Percentiles rank a stretch among this genome's conserved stretches.
Conservation (phyloP, 2,329 filamentous ascomycete genomes). For the Botryosphaeria dothidea region DNA sequence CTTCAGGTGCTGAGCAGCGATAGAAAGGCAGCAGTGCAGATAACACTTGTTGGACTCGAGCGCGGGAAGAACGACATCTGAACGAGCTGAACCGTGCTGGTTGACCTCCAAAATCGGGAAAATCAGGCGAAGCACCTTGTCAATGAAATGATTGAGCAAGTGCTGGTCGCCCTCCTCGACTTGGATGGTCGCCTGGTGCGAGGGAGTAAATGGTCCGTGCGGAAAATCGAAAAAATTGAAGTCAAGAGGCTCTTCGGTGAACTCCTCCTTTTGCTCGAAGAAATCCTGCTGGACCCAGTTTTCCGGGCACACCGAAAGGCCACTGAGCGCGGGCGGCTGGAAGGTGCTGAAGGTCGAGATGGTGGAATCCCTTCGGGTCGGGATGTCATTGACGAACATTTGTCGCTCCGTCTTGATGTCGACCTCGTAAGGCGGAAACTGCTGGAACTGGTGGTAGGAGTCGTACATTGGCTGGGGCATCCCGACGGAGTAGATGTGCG, state of each 20-base stretch:
- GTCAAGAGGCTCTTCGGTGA: conserved; percentile 58
- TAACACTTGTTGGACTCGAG: conserved; percentile 91
- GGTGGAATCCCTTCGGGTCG: conserved; percentile 80
- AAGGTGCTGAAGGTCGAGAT: conserved; percentile 93
- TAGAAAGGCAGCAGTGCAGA: conserved; percentile 92
- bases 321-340: conserved; percentile 72
- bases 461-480: conserved; percentile 55
- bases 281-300: conserved; percentile 74
- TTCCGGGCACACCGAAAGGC: conserved; percentile 63
- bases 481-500: conserved; percentile 60
- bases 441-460: conserved; percentile 38
- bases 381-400: conserved; percentile 89
- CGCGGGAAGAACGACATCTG: conserved; percentile 82
- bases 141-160: conserved; percentile 86
- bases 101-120: conserved; percentile 92
- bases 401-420: conserved; percentile 95
- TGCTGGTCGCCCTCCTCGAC: conserved; percentile 86
- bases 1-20: conserved; percentile 90
- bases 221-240: conserved; percentile 83
- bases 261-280: conserved; percentile 68
- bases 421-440: conserved; percentile 81
- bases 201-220: conserved; percentile 63
- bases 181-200: conserved; percentile 68
- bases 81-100: conserved; percentile 77
- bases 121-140: conserved; percentile 81